Percentiles rank a stretch among this genome's conserved stretches.
phyloP scores from a whole-genome alignment of 2,329 filamentous ascomycete species.

The Colletotrichum sansevieriae region DNA sequence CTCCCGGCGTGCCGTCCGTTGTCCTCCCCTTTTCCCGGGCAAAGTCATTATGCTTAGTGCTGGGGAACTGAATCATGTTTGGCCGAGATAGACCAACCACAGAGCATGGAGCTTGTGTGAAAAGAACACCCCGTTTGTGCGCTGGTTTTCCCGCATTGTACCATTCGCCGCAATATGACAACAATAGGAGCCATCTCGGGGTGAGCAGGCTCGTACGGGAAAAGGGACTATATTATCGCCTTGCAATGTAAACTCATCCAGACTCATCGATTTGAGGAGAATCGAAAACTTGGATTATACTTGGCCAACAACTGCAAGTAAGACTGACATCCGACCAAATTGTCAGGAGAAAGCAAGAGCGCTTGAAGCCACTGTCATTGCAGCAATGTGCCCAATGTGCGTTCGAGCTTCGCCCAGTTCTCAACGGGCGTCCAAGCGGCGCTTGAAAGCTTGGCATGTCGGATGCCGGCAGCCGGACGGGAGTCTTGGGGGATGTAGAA shows the following conservation, averaged over 20 bases:
- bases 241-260: constrained; percentile 10
- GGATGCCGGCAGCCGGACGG: not conserved
- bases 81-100: not conserved
- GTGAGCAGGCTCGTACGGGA: not conserved
- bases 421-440: constrained; percentile 1
- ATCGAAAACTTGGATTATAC: not conserved
- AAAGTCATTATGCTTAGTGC: not conserved
- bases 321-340: not conserved
- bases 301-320: not conserved
- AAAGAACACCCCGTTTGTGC: not conserved
- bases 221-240: not conserved
- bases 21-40: not conserved
- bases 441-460: constrained; percentile 1
- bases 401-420: not conserved
- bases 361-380: not conserved
- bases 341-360: not conserved
- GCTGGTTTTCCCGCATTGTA: not conserved
- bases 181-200: not conserved
- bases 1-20: not conserved
- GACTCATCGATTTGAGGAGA: too few relatives aligned
- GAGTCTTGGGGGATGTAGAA: not conserved
- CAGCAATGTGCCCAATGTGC: not conserved
- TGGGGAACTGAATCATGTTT: constrained; percentile 30
- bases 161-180: not conserved
- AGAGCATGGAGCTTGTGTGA: not conserved